Evolutionary conservation across 2,329 filamentous ascomycete genomes (phyloP), one percentile per base, ranked within the genome.

Genomic region (Fusarium paranaense): DNA sequence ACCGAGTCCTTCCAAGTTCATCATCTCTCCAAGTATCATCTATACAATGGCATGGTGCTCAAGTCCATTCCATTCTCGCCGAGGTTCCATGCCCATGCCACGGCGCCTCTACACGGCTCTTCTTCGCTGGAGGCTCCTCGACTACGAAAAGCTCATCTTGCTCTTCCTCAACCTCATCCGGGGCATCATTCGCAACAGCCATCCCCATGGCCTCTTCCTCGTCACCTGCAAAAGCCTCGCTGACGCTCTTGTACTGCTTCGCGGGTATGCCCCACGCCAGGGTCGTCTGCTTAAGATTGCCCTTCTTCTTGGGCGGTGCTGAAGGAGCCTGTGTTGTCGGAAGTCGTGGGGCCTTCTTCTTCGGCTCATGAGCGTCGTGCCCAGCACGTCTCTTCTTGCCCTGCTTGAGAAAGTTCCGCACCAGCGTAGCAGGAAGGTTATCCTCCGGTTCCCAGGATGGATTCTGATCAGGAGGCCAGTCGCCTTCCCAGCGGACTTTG

Each of bases 371-470:
- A 1, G 20, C 50, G 0, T 62, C 59, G 22, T 59, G 27, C 3
- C 47, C 62, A 13, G 50, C 9, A 1, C 63, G 62, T 6, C 69
- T 71, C 54, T 77, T 79, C 22, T 73, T 80, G 4, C 52, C 62
- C 14, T 74, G 73, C 58, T 82, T 83, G 10, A 80, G 67, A 66
- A 86, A 90, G 3, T 80, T 80, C 8, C 78, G 80, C 2, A 89
- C 80, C 42, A 90, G 75, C 0, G 67, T 67, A 0, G 77, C 65
- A 0, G 86, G 79, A 3, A 91, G 84, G 62, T 90, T 89, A 5
- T 84, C 83, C 70, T 87, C 85, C 0, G 88, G 89, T 74, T 91
- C 89, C 89, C 89, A 91, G 0, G 88, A 87, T 0, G 88, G 87
- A 64, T 91, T 90, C 75, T 90, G 84, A 10, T 86, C 86, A 0